Evolutionary conservation across 148 eudicot genomes (phyloP).

Genomic region (Nyssa sinensis): DNA sequence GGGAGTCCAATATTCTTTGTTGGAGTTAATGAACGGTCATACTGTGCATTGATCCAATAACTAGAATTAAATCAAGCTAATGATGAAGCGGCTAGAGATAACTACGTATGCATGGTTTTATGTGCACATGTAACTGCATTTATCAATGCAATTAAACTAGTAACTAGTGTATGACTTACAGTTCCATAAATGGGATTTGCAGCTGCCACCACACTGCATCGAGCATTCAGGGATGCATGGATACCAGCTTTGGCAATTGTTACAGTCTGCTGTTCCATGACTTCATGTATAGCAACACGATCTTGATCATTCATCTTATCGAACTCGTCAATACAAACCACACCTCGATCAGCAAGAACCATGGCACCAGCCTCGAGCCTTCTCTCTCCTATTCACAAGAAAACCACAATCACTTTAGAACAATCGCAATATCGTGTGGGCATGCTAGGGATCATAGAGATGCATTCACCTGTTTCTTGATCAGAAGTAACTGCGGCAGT

Average conservation of each 20-base stretch:
- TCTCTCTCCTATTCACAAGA: constrained; percentile 68
- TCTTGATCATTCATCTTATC: constrained; percentile 99
- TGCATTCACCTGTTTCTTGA: constrained; percentile 87
- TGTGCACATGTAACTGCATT: neutral
- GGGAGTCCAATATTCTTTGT: constrained; percentile 98
- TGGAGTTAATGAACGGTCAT: constrained; percentile 96
- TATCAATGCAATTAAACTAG: constrained; percentile 1
- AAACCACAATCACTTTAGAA: neutral
- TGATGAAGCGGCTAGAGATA: neutral
- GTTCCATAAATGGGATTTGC: constrained; percentile 99
- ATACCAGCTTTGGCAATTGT: constrained; percentile 99
- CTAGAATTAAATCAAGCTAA: constrained; percentile 12
- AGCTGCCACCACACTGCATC: constrained; percentile 99
- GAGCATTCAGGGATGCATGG: constrained; percentile 97
- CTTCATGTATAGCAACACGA: constrained; percentile 99
- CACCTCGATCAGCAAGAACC: constrained; percentile 99
- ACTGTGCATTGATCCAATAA: constrained; percentile 45
- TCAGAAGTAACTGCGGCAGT: constrained; percentile 99
- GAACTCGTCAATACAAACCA: constrained; percentile 97
- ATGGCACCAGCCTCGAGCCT: constrained; percentile 99
- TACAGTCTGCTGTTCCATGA: constrained; percentile 99
- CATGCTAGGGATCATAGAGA: neutral
- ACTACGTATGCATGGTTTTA: neutral
- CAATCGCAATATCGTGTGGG: neutral
- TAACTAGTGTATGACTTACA: constrained; percentile 44